A percentile compares a stretch with the other conserved stretches of the same genome.
Evolutionary conservation across 2,329 filamentous ascomycete genomes (phyloP).

Genomic region (Pyrenophora teres): DNA sequence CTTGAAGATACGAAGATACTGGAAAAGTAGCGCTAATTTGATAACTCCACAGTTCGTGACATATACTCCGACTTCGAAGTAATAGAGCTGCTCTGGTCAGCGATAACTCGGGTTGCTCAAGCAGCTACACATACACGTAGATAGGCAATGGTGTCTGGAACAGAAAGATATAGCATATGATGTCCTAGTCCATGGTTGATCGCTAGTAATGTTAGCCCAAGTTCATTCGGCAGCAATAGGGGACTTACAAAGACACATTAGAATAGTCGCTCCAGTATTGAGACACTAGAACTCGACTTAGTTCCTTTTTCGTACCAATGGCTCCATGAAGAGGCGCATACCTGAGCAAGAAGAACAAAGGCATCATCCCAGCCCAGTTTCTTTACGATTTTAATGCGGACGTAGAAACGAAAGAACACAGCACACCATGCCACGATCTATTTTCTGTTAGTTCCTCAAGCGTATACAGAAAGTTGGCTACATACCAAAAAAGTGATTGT

Average conservation of each 20-base stretch:
- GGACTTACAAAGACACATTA: conserved; percentile 32
- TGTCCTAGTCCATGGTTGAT: conserved; percentile 38
- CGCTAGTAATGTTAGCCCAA: conserved; percentile 26
- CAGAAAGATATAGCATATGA: conserved; percentile 37
- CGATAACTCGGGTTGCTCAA: neutral
- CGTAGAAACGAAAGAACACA: conserved; percentile 35
- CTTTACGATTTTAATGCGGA: conserved; percentile 33
- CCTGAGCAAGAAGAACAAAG: conserved; percentile 37
- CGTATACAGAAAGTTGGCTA: neutral
- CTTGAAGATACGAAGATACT: conserved; percentile 47
- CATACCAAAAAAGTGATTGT: conserved; percentile 37
- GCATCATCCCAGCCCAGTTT: conserved; percentile 46
- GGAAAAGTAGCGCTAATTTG: conserved; percentile 43
- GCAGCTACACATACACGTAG: conserved; percentile 13
- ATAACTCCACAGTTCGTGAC: conserved; percentile 39
- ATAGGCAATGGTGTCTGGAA: conserved; percentile 19
- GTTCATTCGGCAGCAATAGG: too few species aligned
- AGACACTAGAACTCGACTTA: conserved; percentile 21
- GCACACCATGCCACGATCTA: conserved; percentile 37
- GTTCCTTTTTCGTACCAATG: neutral
- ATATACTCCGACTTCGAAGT: conserved; percentile 37
- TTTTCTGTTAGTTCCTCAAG: conserved; percentile 12
- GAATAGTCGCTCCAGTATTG: conserved; percentile 32
- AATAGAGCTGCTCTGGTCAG: conserved; percentile 30
- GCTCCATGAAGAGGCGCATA: conserved; percentile 13